Conservation (phyloP, 2,329 filamentous ascomycete species). For the Cercospora sesami region DNA sequence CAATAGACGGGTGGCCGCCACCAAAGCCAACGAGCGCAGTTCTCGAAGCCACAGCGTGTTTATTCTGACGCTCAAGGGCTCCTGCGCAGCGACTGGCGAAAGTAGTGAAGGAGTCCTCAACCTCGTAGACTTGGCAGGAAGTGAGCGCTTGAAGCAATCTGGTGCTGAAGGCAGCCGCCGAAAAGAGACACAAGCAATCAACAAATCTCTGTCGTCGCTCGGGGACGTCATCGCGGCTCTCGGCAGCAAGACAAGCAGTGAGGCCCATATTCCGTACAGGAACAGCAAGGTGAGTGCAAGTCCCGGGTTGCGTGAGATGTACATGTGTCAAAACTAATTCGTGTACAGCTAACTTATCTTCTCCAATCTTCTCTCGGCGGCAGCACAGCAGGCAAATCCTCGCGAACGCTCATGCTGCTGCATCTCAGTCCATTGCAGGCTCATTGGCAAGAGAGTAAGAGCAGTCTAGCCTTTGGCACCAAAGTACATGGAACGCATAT, state of each 20-base stretch:
- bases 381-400: slow-evolving; percentile 58
- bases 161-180: slow-evolving; percentile 82
- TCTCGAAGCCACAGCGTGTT: slow-evolving; percentile 96
- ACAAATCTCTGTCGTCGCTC: slow-evolving; percentile 86
- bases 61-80: slow-evolving; percentile 69
- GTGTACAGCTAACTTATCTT: slow-evolving; percentile 78
- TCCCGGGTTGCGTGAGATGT: neutral
- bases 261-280: slow-evolving; percentile 78
- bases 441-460: slow-evolving; percentile 88
- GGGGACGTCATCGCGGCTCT: slow-evolving; percentile 93
- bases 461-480: slow-evolving; percentile 91
- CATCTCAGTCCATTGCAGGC: slow-evolving; percentile 93
- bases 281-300: slow-evolving; percentile 76
- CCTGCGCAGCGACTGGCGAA: slow-evolving; percentile 74
- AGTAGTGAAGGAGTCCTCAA: slow-evolving; percentile 91
- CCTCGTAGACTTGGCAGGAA: slow-evolving; percentile 91
- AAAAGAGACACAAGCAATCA: slow-evolving; percentile 96
- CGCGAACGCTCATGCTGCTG: slow-evolving; percentile 98
- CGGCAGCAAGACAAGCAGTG: slow-evolving; percentile 71
- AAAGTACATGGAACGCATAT: slow-evolving; percentile 92
- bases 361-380: slow-evolving; percentile 93
- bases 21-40: slow-evolving; percentile 94
- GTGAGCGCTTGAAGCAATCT: slow-evolving; percentile 84
- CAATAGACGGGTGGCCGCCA: slow-evolving; percentile 90
- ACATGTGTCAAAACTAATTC: slow-evolving; percentile 15